Percentiles rank a stretch among this genome's conserved stretches.
Evolutionary conservation across 192 early-diverging fungal species (phyloP).

Genomic region (Coemansia sp.): DNA sequence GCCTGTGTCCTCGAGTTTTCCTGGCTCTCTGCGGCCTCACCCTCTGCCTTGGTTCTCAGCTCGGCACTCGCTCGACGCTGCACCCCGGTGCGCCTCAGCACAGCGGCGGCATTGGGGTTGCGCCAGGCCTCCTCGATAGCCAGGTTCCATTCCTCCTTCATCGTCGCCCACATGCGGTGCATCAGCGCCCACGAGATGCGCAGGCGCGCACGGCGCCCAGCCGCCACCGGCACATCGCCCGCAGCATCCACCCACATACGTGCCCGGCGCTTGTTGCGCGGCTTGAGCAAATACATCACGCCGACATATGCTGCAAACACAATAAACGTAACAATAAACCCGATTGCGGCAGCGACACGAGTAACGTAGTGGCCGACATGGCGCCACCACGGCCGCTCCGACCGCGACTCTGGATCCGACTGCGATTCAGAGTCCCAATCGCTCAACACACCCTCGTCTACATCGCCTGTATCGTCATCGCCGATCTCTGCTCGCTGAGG

Average conservation of each 20-base stretch:
- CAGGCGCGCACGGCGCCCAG: constrained; percentile 41
- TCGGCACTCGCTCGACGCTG: constrained; percentile 8
- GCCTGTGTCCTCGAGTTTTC: too few species aligned
- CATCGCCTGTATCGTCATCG: constrained; percentile 3
- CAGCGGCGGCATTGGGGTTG: constrained; percentile 45
- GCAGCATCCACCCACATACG: constrained; percentile 50
- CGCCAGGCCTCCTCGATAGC: constrained; percentile 50
- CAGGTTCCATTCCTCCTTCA: constrained; percentile 45
- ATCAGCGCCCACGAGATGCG: constrained; percentile 49
- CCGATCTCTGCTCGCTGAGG: neutral
- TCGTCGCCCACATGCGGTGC: constrained; percentile 51
- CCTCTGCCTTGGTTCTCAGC: neutral
- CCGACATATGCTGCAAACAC: constrained; percentile 32
- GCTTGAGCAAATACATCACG: constrained; percentile 35
- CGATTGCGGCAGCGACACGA: constrained; percentile 42
- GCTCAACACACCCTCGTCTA: constrained; percentile 1
- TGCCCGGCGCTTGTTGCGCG: constrained; percentile 43
- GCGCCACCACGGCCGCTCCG: constrained; percentile 46
- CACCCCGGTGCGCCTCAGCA: constrained; percentile 44
- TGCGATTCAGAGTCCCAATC: neutral
- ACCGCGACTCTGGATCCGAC: constrained; percentile 7
- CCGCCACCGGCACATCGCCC: constrained; percentile 20
- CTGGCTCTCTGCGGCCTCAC: neutral
- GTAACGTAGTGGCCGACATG: constrained; percentile 47
- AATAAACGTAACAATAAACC: constrained; percentile 33